These are phyloP conservation scores for Cudoniella acicularis DNA, from an alignment of 495 filamentous ascomycete genomes.

Conservation along the genomic window DNA sequence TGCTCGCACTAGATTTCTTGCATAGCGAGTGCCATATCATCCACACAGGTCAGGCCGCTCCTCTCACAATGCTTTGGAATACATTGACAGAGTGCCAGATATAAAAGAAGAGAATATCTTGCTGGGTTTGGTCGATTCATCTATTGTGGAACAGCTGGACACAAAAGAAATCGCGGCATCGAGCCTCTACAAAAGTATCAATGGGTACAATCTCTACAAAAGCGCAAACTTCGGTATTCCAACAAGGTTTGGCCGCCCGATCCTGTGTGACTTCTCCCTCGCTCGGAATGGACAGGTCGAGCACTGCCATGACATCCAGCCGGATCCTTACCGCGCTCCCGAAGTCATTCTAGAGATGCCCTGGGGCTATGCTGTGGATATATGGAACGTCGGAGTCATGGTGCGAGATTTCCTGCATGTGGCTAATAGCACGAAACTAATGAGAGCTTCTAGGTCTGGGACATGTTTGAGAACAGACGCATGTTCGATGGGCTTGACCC, in stretches of 20 bases:
- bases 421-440: slow-evolving; percentile 4
- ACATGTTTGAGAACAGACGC: slow-evolving; percentile 27
- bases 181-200: slow-evolving; percentile 11
- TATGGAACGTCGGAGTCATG: slow-evolving; percentile 22
- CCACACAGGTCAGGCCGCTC: slow-evolving; percentile 23
- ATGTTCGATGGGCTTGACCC: slow-evolving; percentile 21
- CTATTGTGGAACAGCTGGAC: slow-evolving; percentile 6
- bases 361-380: slow-evolving; percentile 22
- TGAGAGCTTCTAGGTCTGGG: slow-evolving; percentile 29
- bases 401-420: slow-evolving; percentile 15
- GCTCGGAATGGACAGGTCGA: slow-evolving; percentile 7
- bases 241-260: slow-evolving; percentile 11
- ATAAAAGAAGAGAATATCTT: slow-evolving; percentile 17
- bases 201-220: slow-evolving; percentile 12
- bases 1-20: slow-evolving; percentile 22
- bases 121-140: slow-evolving; percentile 12
- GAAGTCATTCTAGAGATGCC: slow-evolving; percentile 20
- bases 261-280: slow-evolving; percentile 9
- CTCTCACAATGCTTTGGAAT: slow-evolving; percentile 3
- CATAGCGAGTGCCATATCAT: slow-evolving; percentile 21
- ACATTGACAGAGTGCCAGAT: slow-evolving; percentile 11
- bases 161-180: slow-evolving; percentile 8
- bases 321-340: slow-evolving; percentile 16
- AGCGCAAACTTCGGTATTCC: slow-evolving; percentile 10
- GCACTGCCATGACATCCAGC: slow-evolving; percentile 16